Base-by-base conservation (phyloP, 768 basidiomycete genomes). In the Lactifluus pinguis region DNA sequence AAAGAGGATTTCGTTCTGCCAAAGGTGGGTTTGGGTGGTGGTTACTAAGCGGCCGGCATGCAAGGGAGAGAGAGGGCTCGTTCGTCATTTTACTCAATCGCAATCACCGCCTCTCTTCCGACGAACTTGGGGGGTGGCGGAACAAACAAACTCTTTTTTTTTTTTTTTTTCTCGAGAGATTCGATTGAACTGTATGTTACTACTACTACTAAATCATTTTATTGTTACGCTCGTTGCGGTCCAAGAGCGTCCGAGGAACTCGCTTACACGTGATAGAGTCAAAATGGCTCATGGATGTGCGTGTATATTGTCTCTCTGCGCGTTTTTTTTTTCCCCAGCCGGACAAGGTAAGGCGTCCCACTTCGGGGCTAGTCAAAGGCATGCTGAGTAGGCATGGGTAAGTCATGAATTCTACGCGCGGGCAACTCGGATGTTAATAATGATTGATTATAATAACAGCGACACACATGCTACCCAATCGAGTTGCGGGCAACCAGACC, bases 71-170 rank as follows among this genome's bases (percentile, higher is more conserved):
- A 25, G 25, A 2, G 25, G 25, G 25, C 32, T 6, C 21, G 54
- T 19, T 34, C 25, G 55, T 49, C 55, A 49, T 47, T 56, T 56
- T 56, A 56, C 59, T 54, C 59, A 54, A 60, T 60, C 59, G 59
- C 59, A 49, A 57, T 57, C 56, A 49, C 56, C 56, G 39, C 56
- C 49, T 57, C 56, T 57, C 49, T 41, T 32, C 56, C 55, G 55
- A 57, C 48, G 29, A 49, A 14, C 25, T 36, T 57, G 55, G 55
- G 29, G 55, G 48, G 29, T 25, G 25, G 25, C 25, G 25, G 25
- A 25, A 25, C 25, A 25, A 25, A 25, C 25, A 25, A 25, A 25
- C 25, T 25, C 25, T 25, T 25, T 25, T 25, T 25, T 25, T 25
- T 25, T 25, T 25, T 25, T 25, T 25, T 25, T 2, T n/a, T n/a